Evolutionary conservation across 306 rosid species (phyloP), one percentile per base, ranked within the genome.

Genomic region (Lathyrus sativus): DNA sequence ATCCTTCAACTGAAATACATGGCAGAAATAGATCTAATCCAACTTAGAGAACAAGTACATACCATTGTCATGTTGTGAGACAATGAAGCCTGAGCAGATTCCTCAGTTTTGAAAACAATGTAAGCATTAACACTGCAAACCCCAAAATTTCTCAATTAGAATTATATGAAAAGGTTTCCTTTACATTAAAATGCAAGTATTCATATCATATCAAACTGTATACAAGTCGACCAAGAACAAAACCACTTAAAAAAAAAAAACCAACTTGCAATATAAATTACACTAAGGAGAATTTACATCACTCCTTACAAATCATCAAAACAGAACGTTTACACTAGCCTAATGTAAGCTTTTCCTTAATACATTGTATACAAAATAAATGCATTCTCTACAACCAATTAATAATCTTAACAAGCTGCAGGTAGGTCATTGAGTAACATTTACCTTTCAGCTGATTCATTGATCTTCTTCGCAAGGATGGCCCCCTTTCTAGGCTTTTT

Each of bases 11-110:
- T 68, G 35, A 62, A 22, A 44, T 10, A 63, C 19, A 41, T 39
- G 15, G 3, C 15, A 26, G 53, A 5, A 60, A 5, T 14, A 53
- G 39, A 53, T 18, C 61, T 66, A 74, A 56, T 11, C 9, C 17
- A 60, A 62, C 31, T 19, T 29, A 29, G 60, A 14, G 62, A 46
- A 76, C 66, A 56, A 50, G 67, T 74, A 26, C 75, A 62, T 86
- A 93, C 99, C 92, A 90, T 75, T 39, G 95, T 77, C 97, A 93
- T 85, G 74, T 93, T 93, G 82, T 88, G 86, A 11, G 91, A 68
- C 85, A 93, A 76, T 44, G 99, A 85, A 81, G 90, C 90, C 81
- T 88, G 85, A 2, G 97, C 96, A 4, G 92, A 79, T 76, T 90
- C 70, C 75, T 76, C 95, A 0, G 84, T 70, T 79, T 85, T 85